Evolutionary conservation across 257 asterid genomes (phyloP).

Genomic region (Agastache rugosa): DNA sequence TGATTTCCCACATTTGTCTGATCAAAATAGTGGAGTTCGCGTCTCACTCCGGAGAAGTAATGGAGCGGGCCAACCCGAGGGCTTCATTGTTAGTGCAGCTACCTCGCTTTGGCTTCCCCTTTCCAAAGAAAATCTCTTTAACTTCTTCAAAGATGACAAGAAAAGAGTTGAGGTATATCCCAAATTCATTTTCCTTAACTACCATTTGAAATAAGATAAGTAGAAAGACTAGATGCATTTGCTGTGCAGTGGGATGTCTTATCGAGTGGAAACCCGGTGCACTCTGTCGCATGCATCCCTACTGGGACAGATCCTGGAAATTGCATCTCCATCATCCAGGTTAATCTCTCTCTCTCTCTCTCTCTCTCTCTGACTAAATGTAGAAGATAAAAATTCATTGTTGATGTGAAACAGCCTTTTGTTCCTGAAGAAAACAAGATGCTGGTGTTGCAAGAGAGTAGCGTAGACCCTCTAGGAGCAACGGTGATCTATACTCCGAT

Average conservation of each 20-base stretch:
- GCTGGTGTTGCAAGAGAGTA: conserved; percentile 69
- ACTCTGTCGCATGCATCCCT: conserved; percentile 56
- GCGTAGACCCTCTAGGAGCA: conserved; percentile 57
- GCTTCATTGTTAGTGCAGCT: conserved; percentile 57
- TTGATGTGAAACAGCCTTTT: conserved; percentile 49
- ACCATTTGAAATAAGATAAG: neutral
- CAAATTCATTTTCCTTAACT: neutral
- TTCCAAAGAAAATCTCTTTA: conserved; percentile 47
- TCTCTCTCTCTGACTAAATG: neutral
- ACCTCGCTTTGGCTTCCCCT: conserved; percentile 70
- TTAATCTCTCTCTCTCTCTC: conserved; percentile 20
- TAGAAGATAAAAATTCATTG: neutral
- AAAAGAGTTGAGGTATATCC: conserved; percentile 54
- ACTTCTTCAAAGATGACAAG: conserved; percentile 62
- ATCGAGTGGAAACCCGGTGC: conserved; percentile 49
- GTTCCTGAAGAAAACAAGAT: conserved; percentile 48
- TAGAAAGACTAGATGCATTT: conserved; percentile 25
- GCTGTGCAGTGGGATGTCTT: conserved; percentile 72
- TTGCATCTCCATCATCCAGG: conserved; percentile 67
- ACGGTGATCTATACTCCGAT: conserved; percentile 58
- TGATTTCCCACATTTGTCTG: conserved; percentile 47
- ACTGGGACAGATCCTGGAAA: conserved; percentile 64
- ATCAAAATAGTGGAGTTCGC: conserved; percentile 52
- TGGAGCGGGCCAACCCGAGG: conserved; percentile 48
- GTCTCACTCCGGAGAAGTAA: conserved; percentile 47